These are phyloP conservation scores for Penicillium canescens DNA, from an alignment of 495 filamentous ascomycete species.

Conservation along the genomic window DNA sequence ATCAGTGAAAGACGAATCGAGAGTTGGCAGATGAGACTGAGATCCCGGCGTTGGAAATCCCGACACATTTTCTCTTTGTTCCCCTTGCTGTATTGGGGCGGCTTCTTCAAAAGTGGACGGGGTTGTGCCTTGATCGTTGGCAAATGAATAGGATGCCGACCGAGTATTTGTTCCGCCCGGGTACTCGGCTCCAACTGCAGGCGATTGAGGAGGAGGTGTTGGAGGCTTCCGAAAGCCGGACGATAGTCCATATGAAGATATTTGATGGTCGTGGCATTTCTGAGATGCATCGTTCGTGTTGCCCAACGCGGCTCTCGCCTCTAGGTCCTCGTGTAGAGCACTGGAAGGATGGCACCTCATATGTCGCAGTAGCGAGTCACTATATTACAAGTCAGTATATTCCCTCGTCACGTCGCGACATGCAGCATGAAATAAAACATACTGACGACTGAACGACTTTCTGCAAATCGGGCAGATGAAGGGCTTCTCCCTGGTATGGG, in stretches of 20 bases:
- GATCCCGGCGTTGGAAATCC: too few relatives aligned
- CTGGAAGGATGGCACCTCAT: constrained; percentile 5
- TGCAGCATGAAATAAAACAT: background rate
- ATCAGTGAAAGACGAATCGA: background rate
- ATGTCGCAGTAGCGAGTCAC: constrained; percentile 27
- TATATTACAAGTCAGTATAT: background rate
- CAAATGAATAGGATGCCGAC: too few relatives aligned
- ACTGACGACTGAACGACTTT: constrained; percentile 27
- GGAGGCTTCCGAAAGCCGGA: too few relatives aligned
- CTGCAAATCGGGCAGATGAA: constrained; percentile 28
- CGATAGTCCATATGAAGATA: too few relatives aligned
- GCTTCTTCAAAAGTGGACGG: too few relatives aligned
- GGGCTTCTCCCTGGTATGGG: constrained; percentile 36
- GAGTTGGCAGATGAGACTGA: background rate
- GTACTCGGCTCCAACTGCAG: too few relatives aligned
- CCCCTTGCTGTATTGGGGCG: too few relatives aligned
- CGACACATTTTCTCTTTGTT: too few relatives aligned
- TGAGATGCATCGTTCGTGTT: background rate
- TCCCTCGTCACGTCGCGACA: background rate
- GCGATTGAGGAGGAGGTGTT: too few relatives aligned
- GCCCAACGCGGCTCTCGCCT: background rate
- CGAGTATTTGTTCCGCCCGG: too few relatives aligned
- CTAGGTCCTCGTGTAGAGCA: too few relatives aligned
- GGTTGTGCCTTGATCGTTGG: too few relatives aligned
- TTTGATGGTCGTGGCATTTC: background rate